phyloP scores from a whole-genome alignment of 1,284 basidiomycete species.

The Sporisorium graminicola region DNA sequence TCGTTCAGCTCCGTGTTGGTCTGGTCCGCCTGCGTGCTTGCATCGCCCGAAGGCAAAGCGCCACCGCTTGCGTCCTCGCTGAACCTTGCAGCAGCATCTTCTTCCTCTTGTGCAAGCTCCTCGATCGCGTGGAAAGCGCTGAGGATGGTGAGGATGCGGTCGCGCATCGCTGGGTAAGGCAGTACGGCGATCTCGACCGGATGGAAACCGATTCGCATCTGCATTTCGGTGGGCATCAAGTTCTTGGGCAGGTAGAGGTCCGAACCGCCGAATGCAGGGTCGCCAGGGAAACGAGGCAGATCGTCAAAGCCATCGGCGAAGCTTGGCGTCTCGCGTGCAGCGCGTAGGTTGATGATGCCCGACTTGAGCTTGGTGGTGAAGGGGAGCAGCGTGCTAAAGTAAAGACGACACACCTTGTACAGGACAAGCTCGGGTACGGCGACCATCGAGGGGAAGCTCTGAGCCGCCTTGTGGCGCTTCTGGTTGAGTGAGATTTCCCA shows the following conservation, averaged over 20 bases:
- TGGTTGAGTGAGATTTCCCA: conserved; percentile 52
- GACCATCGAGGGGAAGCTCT: conserved; percentile 49
- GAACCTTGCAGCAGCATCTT: conserved; percentile 35
- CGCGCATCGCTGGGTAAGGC: conserved; percentile 48
- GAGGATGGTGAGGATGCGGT: conserved; percentile 43
- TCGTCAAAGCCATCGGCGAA: conserved; percentile 40
- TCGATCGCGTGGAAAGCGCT: conserved; percentile 49
- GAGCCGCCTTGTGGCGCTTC: conserved; percentile 39
- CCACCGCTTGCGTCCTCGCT: conserved; percentile 12
- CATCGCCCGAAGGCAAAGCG: background rate
- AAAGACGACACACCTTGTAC: conserved; percentile 54
- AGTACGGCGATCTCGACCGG: conserved; percentile 50
- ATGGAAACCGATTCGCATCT: conserved; percentile 51
- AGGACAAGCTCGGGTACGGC: conserved; percentile 50
- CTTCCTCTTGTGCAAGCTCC: conserved; percentile 28
- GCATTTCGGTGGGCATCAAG: conserved; percentile 52
- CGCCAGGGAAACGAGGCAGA: conserved; percentile 46
- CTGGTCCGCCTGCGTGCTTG: background rate
- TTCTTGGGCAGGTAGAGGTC: conserved; percentile 47
- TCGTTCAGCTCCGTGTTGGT: conserved; percentile 17
- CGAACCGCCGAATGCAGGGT: conserved; percentile 19
- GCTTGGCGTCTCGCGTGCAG: conserved; percentile 30
- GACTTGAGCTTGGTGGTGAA: conserved; percentile 52
- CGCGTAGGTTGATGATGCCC: conserved; percentile 50
- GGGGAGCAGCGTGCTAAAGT: conserved; percentile 50